Evolutionary conservation across 169 alveolate species (phyloP), one percentile per base, ranked within the genome.

Genomic region (Blepharisma undulans): DNA sequence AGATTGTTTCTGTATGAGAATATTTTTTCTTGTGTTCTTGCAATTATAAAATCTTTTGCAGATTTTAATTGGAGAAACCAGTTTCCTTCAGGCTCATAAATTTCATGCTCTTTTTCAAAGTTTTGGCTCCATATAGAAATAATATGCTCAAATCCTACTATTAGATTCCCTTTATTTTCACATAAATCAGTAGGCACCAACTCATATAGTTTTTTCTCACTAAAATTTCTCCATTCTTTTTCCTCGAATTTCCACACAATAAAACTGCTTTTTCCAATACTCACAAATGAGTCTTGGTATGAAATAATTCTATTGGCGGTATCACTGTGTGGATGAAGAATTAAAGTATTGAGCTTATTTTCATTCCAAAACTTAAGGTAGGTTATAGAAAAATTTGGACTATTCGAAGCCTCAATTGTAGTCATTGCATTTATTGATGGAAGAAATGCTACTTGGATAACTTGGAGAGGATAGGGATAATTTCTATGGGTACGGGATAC

Each of bases 291-390:
- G 12, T 60, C 36, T 34, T 48, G 32, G 8, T 21, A 34, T 21
- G 72, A 36, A 21, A 82, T 22, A n/a, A 82, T 25, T 59, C 27
- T 36, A 30, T 82, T 72, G 7, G 78, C 72, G 22, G 89, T 36
- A 33, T 82, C 89, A n/a, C 25, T 22, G 36, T 82, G 89, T 21
- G 89, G 89, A 60, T 82, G 89, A 32, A 82, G 72, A 5, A 82
- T 30, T 6, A 82, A n/a, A 21, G 89, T 25, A 14, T 36, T 22
- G 21, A 82, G 74, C 78, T 30, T 32, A 60, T 22, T n/a, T 1
- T 59, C 89, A 5, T 82, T 82, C 89, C 89, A 82, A 48, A 82
- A 82, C n/a, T 82, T 82, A 34, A 82, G 72, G 34, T 36, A 21
- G 0, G 27, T 22, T 32, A 82, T 34, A 0, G 72, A 21, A 21